Conservation (phyloP, 1,284 basidiomycete species). For the Sphagnurus paluster region DNA sequence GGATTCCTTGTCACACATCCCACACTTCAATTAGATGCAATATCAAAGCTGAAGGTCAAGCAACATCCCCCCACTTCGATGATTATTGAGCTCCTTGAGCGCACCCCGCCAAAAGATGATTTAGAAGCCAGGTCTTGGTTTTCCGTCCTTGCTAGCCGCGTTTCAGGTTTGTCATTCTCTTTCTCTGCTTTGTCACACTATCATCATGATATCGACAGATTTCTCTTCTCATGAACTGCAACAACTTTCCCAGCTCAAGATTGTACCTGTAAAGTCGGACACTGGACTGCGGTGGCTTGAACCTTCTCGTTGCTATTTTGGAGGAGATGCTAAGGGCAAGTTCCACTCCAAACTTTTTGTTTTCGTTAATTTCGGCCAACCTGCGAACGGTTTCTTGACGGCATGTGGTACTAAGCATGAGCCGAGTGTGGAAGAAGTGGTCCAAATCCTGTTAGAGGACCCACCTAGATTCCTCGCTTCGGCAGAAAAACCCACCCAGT, state of each 20-base stretch:
- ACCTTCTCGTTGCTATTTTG: conserved; percentile 73
- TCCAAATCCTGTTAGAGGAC: conserved; percentile 61
- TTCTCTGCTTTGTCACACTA: neutral
- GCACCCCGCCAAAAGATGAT: conserved; percentile 60
- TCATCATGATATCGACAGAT: conserved; percentile 35
- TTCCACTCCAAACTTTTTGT: conserved; percentile 81
- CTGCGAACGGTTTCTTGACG: conserved; percentile 83
- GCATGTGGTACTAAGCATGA: conserved; percentile 88
- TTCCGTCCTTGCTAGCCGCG: conserved; percentile 70
- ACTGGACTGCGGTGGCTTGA: conserved; percentile 47
- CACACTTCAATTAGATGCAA: conserved; percentile 55
- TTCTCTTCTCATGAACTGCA: conserved; percentile 49
- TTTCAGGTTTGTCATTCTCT: conserved; percentile 58
- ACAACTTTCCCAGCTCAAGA: conserved; percentile 48
- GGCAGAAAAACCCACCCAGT: conserved; percentile 66
- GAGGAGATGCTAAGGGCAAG: conserved; percentile 46
- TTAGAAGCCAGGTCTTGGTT: conserved; percentile 71
- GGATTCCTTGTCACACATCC: conserved; percentile 75
- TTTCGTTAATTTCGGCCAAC: conserved; percentile 87
- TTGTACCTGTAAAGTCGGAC: conserved; percentile 50
- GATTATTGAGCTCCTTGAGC: conserved; percentile 66
- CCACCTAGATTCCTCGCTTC: conserved; percentile 72
- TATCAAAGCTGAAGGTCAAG: conserved; percentile 71
- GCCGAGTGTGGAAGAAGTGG: conserved; percentile 83
- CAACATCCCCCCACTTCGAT: conserved; percentile 72